A percentile compares a stretch with the other conserved stretches of the same genome.
These are phyloP conservation scores for Paecilomyces dactylethromorphus DNA, from an alignment of 2,329 filamentous ascomycete species.

Conservation along the genomic window DNA sequence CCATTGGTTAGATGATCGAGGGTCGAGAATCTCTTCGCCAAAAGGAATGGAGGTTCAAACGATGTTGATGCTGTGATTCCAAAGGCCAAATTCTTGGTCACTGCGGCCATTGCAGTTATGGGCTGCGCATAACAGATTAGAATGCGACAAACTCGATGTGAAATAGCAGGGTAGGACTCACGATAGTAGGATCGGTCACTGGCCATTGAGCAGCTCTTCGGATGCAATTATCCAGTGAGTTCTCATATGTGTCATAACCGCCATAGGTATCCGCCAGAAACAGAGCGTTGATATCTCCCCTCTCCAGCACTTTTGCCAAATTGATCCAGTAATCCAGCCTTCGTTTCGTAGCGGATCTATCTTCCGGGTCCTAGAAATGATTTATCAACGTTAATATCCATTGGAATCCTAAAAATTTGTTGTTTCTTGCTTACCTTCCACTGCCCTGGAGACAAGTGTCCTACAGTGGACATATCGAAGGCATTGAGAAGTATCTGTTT, in stretches of 20 bases:
- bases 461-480: conserved; percentile 60
- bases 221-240: conserved; percentile 55
- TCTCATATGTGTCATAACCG: conserved; percentile 57
- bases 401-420: neutral
- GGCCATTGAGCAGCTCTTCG: conserved; percentile 59
- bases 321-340: conserved; percentile 59
- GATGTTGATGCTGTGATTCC: conserved; percentile 58
- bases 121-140: conserved; percentile 33
- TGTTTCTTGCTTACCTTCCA: conserved; percentile 49
- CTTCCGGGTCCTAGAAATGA: conserved; percentile 47
- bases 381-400: neutral
- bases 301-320: conserved; percentile 55
- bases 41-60: conserved; percentile 56
- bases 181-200: conserved; percentile 58
- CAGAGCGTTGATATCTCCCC: conserved; percentile 57
- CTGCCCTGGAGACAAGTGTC: conserved; percentile 59
- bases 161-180: conserved; percentile 25
- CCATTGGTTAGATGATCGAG: conserved; percentile 58
- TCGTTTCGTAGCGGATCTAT: conserved; percentile 56
- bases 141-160: neutral
- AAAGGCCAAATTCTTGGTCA: conserved; percentile 58
- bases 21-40: conserved; percentile 57
- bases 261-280: conserved; percentile 63
- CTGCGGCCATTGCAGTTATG: conserved; percentile 60
- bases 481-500: conserved; percentile 58